Conservation (phyloP, 148 eudicot genomes). For the Suaeda aralocaspica region DNA sequence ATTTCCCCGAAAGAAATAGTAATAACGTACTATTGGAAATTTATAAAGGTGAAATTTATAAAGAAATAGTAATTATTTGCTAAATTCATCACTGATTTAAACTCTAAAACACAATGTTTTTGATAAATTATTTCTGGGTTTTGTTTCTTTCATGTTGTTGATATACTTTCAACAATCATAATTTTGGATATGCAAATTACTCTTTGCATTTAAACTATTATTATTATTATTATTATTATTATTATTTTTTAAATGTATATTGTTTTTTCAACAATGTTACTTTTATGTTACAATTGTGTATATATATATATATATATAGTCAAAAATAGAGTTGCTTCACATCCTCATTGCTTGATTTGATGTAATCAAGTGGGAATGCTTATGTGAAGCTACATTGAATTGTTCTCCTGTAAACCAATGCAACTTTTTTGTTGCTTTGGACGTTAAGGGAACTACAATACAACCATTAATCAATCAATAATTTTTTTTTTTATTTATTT, state of each 20-base stretch:
- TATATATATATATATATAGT: too few species aligned
- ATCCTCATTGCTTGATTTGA: background rate
- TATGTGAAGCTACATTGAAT: constrained; percentile 20
- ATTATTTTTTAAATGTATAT: too few species aligned
- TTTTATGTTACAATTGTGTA: too few species aligned
- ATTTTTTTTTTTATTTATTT: too few species aligned
- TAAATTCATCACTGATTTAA: background rate
- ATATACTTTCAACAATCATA: too few species aligned
- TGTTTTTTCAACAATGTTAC: too few species aligned
- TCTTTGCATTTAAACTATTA: background rate
- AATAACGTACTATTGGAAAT: background rate
- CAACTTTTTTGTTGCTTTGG: constrained; percentile 16
- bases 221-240: too few species aligned
- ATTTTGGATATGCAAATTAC: background rate
- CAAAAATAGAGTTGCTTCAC: constrained; percentile 8
- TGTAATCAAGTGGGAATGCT: constrained; percentile 3
- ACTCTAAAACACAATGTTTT: too few species aligned
- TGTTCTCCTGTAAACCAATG: constrained; percentile 25
- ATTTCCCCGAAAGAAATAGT: background rate
- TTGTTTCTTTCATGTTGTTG: background rate
- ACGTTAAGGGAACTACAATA: constrained; percentile 29
- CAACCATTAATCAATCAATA: too few species aligned
- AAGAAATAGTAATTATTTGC: background rate
- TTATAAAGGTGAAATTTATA: background rate
- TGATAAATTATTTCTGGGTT: too few species aligned